Conservation (phyloP, 768 basidiomycete species). For the Macrolepiota fuliginosa region DNA sequence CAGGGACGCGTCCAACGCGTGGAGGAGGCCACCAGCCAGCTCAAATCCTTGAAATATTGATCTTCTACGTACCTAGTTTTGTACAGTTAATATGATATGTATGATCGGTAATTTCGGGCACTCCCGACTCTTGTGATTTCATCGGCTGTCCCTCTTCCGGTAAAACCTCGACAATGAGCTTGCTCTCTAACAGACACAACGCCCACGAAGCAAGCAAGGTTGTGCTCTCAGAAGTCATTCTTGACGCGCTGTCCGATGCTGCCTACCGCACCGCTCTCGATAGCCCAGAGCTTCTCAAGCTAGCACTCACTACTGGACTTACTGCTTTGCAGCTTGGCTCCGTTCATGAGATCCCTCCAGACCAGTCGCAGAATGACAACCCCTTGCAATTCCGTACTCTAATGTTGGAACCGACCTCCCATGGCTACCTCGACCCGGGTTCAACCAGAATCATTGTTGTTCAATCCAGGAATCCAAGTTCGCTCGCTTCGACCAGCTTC, state of each 20-base stretch:
- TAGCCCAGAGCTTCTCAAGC: conserved; percentile 36
- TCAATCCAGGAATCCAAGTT: conserved; percentile 22
- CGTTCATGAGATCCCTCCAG: conserved; percentile 11
- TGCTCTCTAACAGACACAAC: neutral
- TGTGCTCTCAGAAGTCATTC: conserved; percentile 46
- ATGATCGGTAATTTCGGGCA: neutral
- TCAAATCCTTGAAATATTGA: conserved; percentile 8
- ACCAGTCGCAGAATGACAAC: conserved; percentile 16
- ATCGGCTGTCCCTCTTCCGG: neutral
- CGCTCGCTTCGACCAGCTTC: conserved; percentile 12
- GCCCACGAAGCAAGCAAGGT: neutral
- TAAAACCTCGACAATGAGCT: neutral
- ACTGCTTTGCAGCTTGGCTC: neutral
- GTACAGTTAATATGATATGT: neutral
- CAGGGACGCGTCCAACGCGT: conserved; percentile 7
- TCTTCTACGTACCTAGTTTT: neutral
- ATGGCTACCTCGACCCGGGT: conserved; percentile 54
- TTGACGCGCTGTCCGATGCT: conserved; percentile 46
- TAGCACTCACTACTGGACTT: conserved; percentile 51
- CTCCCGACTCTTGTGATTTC: neutral
- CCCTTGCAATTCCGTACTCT: conserved; percentile 43
- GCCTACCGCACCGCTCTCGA: conserved; percentile 44
- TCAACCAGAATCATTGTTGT: conserved; percentile 54
- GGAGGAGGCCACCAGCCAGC: conserved; percentile 7
- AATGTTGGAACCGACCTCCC: conserved; percentile 69